Percentiles rank a stretch among this genome's conserved stretches.
These are phyloP conservation scores for Thelonectria olida DNA, from an alignment of 2,329 filamentous ascomycete species.

Conservation along the genomic window DNA sequence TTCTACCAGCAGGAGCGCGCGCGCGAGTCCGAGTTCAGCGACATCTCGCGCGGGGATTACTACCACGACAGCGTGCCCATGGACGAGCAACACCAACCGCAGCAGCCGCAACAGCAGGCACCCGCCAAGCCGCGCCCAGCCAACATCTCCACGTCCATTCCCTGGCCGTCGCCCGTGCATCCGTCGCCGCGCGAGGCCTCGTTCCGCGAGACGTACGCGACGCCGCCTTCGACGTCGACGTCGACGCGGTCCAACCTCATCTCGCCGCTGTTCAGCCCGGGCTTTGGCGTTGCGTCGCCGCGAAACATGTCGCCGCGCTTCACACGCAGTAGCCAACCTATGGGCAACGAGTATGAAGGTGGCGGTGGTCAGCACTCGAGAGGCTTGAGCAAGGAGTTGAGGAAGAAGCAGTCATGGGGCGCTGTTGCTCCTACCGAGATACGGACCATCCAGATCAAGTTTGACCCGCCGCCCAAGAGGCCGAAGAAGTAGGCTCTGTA, in stretches of 20 bases:
- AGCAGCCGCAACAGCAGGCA: no score
- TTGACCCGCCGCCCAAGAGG: conserved; percentile 50
- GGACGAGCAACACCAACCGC: conserved; percentile 35
- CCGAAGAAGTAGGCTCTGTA: conserved; percentile 13
- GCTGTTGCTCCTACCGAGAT: conserved; percentile 48
- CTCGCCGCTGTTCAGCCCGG: conserved; percentile 36
- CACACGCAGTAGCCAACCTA: conserved; percentile 17
- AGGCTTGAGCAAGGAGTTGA: conserved; percentile 24
- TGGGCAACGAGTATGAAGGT: conserved; percentile 33
- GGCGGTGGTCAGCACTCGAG: conserved; percentile 13
- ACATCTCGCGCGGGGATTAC: conserved; percentile 15
- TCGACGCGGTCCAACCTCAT: conserved; percentile 47
- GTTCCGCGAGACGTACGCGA: conserved; percentile 35
- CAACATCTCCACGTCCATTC: conserved; percentile 30
- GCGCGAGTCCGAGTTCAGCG: conserved; percentile 29
- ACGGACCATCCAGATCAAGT: conserved; percentile 49
- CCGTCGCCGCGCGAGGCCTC: conserved; percentile 19
- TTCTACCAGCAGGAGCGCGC: conserved; percentile 59
- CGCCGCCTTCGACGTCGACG: conserved; percentile 43
- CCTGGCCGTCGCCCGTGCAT: conserved; percentile 30
- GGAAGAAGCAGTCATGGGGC: conserved; percentile 33
- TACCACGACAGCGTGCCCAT: conserved; percentile 11
- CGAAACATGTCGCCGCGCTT: conserved; percentile 19
- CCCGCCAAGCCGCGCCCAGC: conserved; percentile 26
- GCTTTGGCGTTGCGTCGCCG: conserved; percentile 33